Evolutionary conservation across 1,284 basidiomycete genomes (phyloP), one percentile per base, ranked within the genome.

Genomic region (Pseudomicrostroma phylloplanum): DNA sequence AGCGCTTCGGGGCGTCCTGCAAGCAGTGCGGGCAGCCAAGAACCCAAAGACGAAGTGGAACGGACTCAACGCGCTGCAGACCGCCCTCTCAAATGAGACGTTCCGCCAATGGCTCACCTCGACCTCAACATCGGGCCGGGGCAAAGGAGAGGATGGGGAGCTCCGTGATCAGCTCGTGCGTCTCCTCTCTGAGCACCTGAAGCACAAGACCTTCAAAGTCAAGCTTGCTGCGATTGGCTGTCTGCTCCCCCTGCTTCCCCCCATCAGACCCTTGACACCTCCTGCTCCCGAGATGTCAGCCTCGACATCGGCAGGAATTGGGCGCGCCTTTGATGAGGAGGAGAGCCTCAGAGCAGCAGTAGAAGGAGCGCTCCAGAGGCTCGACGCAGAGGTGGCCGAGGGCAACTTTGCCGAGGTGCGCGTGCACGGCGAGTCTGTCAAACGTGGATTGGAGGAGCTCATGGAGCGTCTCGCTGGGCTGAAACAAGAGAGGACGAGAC

Each of bases 11-110:
- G n/a, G 46, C 12, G 4, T n/a, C 12, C 46, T 48, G 23, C 46
- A 48, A 7, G n/a, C 17, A n/a, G n/a, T 48, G 17, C 3, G 46
- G 12, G 46, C 46, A 23, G 51, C 51, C n/a, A 54, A 54, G 51
- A 54, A 25, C 26, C 51, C 51, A 19, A 54, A 54, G 51, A 15
- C 25, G 13, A 54, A 54, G 51, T 54, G 51, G 51, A 54, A 54
- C 13, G 51, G 21, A 13, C 13, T 54, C 21, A 54, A 23, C 26
- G 51, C 51, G 6, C 51, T 54, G 17, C 13, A 19, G n/a, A 15
- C 51, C 13, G 51, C 51, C n/a, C 26, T 54, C 21, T 21, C 21
- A 3, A 25, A 25, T 17, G 17, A 25, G 21, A 15, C 7, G 2
- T 21, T 54, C n/a, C 15, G 51, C 13, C 13, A 13, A 26, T 23